Percentiles rank a stretch among this genome's conserved stretches.
Evolutionary conservation across 257 asterid genomes (phyloP).

Genomic region (Paulownia fortunei): DNA sequence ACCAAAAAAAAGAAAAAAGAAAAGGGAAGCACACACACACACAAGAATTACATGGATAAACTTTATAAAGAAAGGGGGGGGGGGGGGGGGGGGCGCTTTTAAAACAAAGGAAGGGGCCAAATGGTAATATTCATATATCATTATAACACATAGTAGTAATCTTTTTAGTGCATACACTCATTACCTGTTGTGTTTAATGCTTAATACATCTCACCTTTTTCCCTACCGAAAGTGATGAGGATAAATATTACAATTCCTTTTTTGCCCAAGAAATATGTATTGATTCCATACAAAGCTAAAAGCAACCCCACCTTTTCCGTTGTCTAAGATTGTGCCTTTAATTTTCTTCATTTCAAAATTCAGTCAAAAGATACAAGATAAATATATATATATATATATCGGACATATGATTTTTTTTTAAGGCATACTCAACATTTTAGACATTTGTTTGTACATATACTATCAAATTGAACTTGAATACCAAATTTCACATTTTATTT

Average conservation of each 20-base stretch:
- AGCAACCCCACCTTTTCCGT: neutral
- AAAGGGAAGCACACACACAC: too few relatives aligned
- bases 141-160: neutral
- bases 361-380: too few relatives aligned
- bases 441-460: too few relatives aligned
- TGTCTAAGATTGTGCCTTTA: too few relatives aligned
- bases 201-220: neutral
- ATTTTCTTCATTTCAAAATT: too few relatives aligned
- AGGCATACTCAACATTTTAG: too few relatives aligned
- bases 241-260: neutral
- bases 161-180: neutral
- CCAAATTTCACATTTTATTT: too few relatives aligned
- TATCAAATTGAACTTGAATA: too few relatives aligned
- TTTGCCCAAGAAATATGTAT: neutral
- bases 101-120: neutral
- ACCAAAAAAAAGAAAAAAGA: too few relatives aligned
- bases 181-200: neutral
- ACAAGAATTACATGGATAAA: too few relatives aligned
- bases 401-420: too few relatives aligned
- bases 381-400: too few relatives aligned
- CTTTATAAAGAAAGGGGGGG: neutral
- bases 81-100: neutral
- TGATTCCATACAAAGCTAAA: neutral
- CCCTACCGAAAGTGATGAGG: neutral
- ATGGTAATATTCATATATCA: neutral